Evolutionary conservation across 2,329 filamentous ascomycete species (phyloP).

Genomic region (Arthrobotrys iridis): DNA sequence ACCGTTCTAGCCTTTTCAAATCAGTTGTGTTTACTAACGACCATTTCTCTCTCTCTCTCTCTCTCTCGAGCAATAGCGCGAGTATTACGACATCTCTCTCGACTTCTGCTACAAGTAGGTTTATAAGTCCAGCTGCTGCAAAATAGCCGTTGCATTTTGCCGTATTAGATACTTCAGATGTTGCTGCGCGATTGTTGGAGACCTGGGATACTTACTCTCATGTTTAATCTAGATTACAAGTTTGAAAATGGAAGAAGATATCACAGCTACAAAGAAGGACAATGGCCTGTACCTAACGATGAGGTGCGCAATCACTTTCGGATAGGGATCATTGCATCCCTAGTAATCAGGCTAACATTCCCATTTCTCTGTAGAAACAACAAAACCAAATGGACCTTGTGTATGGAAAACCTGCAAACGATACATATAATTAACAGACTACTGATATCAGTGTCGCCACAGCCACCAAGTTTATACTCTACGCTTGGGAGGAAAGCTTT

Average conservation of each 20-base stretch:
- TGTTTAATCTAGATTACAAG: conserved; percentile 28
- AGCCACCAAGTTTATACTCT: conserved; percentile 59
- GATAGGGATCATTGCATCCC: neutral
- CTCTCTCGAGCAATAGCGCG: conserved; percentile 16
- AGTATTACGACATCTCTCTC: conserved; percentile 47
- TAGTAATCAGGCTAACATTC: conserved; percentile 2
- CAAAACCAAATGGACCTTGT: conserved; percentile 54
- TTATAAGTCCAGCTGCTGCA: neutral
- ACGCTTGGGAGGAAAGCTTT: conserved; percentile 61
- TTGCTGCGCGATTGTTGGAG: neutral
- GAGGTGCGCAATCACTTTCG: conserved; percentile 58
- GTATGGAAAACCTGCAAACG: conserved; percentile 22
- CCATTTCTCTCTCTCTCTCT: neutral
- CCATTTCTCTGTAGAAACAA: conserved; percentile 32
- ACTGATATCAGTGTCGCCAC: neutral
- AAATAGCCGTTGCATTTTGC: neutral
- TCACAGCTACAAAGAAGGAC: conserved; percentile 64
- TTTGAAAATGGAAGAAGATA: conserved; percentile 63
- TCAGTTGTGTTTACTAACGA: neutral
- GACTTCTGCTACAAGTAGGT: conserved; percentile 43
- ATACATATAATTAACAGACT: neutral
- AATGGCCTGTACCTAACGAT: conserved; percentile 68
- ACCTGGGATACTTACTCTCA: too few relatives aligned
- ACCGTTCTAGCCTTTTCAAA: neutral
- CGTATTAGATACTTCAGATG: neutral